Conservation (phyloP, 1,139 yeast genomes). For the Saccharomyces pastorianus region DNA sequence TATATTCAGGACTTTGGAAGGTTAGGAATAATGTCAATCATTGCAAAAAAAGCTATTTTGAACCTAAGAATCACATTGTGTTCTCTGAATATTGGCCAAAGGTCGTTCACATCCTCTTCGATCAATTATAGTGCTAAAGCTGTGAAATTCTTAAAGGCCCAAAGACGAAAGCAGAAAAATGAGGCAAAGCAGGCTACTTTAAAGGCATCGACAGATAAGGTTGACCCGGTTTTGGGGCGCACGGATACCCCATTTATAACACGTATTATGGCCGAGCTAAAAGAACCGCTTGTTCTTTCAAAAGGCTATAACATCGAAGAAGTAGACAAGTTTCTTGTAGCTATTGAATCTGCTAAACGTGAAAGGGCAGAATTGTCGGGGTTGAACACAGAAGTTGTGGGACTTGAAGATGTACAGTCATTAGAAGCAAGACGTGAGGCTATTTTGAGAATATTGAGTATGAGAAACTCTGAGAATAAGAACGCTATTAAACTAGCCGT, state of each 20-base stretch:
- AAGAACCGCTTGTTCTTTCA: conserved; percentile 55
- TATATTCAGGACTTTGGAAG: not conserved
- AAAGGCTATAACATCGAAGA: conserved; percentile 54
- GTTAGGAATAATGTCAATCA: not conserved
- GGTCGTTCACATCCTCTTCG: not conserved
- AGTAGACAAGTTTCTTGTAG: conserved; percentile 67
- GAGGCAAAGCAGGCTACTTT: conserved; percentile 30
- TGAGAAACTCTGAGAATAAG: conserved; percentile 58
- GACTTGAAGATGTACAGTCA: conserved; percentile 29
- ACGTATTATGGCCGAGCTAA: conserved; percentile 57
- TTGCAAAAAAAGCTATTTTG: not conserved
- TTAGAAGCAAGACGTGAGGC: conserved; percentile 63
- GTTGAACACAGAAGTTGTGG: conserved; percentile 20
- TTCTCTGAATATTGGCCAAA: not conserved
- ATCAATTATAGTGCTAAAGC: conserved; percentile 22
- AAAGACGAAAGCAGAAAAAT: conserved; percentile 33
- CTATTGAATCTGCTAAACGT: conserved; percentile 60
- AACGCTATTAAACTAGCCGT: conserved; percentile 57
- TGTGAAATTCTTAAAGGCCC: conserved; percentile 28
- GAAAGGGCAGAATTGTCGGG: conserved; percentile 33
- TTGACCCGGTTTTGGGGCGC: conserved; percentile 79
- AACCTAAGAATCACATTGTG: not conserved
- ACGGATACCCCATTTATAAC: conserved; percentile 57
- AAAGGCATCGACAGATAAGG: conserved; percentile 28
- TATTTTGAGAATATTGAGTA: conserved; percentile 59